Evolutionary conservation across 805 yeast genomes (phyloP).

Genomic region (Wickerhamomyces ciferrii): DNA sequence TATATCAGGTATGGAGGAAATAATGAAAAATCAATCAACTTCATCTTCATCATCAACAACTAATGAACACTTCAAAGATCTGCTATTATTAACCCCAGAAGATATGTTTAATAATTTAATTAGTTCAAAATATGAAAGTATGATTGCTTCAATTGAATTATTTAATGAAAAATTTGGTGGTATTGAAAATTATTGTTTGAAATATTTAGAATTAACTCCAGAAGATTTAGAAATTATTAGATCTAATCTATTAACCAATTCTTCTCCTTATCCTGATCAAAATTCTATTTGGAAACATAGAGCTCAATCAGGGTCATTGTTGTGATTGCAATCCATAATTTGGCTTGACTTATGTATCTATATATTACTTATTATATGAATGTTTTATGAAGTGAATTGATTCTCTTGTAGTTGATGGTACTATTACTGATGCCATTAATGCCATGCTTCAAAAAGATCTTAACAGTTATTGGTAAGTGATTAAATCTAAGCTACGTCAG

Average conservation of each 20-base stretch:
- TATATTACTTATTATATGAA: no score
- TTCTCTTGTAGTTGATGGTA: no score
- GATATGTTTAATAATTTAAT: constrained; percentile 58
- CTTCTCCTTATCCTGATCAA: constrained; percentile 13
- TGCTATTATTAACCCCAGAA: constrained; percentile 18
- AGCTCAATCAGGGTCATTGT: constrained; percentile 7
- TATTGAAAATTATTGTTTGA: constrained; percentile 39
- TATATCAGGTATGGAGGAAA: constrained; percentile 11
- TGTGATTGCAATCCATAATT: no score
- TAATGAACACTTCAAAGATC: constrained; percentile 1
- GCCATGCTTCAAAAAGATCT: no score
- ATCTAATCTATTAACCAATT: constrained; percentile 21
- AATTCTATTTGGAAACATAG: constrained; percentile 19
- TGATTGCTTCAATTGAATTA: constrained; percentile 56
- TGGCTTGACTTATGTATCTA: no score
- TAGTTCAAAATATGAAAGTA: constrained; percentile 62
- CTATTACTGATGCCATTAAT: no score
- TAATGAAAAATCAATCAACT: constrained; percentile 3
- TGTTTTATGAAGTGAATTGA: no score
- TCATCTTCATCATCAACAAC: no score
- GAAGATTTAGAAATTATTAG: constrained; percentile 37
- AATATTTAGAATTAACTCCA: constrained; percentile 36
- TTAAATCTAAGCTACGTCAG: no score
- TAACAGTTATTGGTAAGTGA: no score
- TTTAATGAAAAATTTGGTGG: constrained; percentile 51